Evolutionary conservation across 140 eudicot genomes (phyloP).

Genomic region (Flaveria floridana): DNA sequence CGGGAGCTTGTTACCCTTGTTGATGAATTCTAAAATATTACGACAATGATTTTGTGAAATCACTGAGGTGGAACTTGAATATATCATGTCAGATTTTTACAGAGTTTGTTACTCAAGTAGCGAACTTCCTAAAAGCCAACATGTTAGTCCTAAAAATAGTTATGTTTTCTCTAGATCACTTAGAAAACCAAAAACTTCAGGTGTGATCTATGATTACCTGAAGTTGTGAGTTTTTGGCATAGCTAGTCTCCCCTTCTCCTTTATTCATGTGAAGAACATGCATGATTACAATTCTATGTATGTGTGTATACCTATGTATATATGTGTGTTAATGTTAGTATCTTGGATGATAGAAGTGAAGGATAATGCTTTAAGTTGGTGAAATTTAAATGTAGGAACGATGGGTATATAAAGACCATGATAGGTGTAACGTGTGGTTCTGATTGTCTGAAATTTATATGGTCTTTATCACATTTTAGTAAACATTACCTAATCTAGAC

Average conservation of each 20-base stretch:
- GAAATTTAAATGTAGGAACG: neutral
- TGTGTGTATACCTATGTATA: constrained; percentile 8
- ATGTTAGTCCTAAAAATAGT: too few relatives aligned
- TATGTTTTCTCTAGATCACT: too few relatives aligned
- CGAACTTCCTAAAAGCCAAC: too few relatives aligned
- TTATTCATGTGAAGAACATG: constrained; percentile 63
- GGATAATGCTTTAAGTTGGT: neutral
- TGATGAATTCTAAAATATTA: neutral
- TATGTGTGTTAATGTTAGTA: constrained; percentile 6
- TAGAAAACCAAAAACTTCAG: neutral
- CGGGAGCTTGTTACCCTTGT: neutral
- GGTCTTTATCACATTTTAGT: neutral
- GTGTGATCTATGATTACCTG: constrained; percentile 38
- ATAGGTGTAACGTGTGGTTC: neutral
- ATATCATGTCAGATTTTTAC: too few relatives aligned
- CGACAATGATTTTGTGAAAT: neutral
- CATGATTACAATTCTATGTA: constrained; percentile 14
- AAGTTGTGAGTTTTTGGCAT: constrained; percentile 51
- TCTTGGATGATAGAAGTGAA: neutral
- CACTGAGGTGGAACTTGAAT: too few relatives aligned
- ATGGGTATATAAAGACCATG: neutral
- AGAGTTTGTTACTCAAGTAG: too few relatives aligned
- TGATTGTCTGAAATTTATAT: neutral
- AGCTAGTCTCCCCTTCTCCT: constrained; percentile 60
- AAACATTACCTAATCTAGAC: neutral